These are phyloP conservation scores for Handroanthus guayacan DNA, from an alignment of 257 asterid genomes.

Conservation along the genomic window DNA sequence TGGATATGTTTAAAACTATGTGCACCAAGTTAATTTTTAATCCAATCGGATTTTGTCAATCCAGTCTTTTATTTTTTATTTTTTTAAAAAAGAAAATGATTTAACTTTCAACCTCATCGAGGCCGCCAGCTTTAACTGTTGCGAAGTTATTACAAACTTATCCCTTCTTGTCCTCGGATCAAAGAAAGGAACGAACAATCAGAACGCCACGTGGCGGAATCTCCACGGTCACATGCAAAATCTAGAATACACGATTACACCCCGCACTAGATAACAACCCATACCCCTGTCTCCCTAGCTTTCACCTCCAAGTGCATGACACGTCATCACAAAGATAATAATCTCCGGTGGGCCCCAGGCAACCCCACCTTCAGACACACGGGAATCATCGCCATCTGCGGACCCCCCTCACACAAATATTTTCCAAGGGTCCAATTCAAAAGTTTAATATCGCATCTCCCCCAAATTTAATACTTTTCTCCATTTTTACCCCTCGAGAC, in stretches of 20 bases:
- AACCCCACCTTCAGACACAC: slow-evolving; percentile 35
- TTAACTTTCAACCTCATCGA: neutral
- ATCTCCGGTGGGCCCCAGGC: slow-evolving; percentile 37
- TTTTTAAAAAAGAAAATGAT: no score
- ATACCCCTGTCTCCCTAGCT: slow-evolving; percentile 22
- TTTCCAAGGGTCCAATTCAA: neutral
- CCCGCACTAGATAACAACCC: slow-evolving; percentile 27
- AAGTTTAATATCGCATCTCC: neutral
- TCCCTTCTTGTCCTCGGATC: neutral
- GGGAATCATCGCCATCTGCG: slow-evolving; percentile 52
- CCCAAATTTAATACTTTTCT: neutral
- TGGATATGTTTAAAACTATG: no score
- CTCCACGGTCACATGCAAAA: neutral
- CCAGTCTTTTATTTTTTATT: no score
- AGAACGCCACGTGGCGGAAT: slow-evolving; percentile 40
- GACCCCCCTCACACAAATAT: slow-evolving; percentile 48
- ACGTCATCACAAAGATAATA: slow-evolving; percentile 40
- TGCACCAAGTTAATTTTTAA: no score
- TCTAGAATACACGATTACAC: slow-evolving; percentile 20
- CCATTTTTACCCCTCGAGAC: neutral
- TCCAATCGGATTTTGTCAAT: no score
- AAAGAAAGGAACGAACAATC: neutral
- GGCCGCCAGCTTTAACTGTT: neutral
- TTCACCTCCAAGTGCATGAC: slow-evolving; percentile 45
- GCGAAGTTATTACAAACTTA: neutral